Evolutionary conservation across 2,329 filamentous ascomycete genomes (phyloP), one percentile per base, ranked within the genome.

Genomic region (Pseudogymnoascus sp.): DNA sequence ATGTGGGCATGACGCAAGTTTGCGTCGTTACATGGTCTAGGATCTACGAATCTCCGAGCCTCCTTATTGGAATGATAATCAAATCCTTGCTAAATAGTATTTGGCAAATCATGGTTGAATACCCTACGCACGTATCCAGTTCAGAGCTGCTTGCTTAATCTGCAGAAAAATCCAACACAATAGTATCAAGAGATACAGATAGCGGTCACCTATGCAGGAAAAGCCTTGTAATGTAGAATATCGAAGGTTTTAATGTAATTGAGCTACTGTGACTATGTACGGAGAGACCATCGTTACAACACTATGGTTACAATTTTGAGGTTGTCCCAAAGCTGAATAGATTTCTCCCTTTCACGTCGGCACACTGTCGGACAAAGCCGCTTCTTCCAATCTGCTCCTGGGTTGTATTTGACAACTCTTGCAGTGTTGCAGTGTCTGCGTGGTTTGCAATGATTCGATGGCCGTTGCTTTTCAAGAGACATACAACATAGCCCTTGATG

Each of bases 371-470:
- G 1, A 84, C 81, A 69, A 73, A 77, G 2, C 82, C 82, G 10
- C 61, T 71, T 65, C 75, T 75, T 2, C 82, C 82, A 61, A 85
- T 77, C 14, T 77, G 77, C 69, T 85, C 82, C 4, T 72, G 72
- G 0, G 68, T 68, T 14, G 68, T 73, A 64, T 76, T 78, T 1
- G 76, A 75, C 64, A 85, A 73, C 37, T 76, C 71, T 26, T 71
- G 67, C 65, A 85, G 66, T 1, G 82, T 84, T 11, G 66, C 66
- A 24, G 77, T 76, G 72, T 85, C 80, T 0, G 73, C 81, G 69
- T 84, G 77, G 66, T 86, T 86, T 0, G 84, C 83, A 4, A 87
- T 65, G 66, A 87, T 84, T 0, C 84, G 76, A 62, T 78, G 75
- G 1, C 75, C 75, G 62, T 74, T 79, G 1, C 67, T 69, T 61